Evolutionary conservation across 192 early-diverging fungal genomes (phyloP).

Genomic region (Coemansia sp.): DNA sequence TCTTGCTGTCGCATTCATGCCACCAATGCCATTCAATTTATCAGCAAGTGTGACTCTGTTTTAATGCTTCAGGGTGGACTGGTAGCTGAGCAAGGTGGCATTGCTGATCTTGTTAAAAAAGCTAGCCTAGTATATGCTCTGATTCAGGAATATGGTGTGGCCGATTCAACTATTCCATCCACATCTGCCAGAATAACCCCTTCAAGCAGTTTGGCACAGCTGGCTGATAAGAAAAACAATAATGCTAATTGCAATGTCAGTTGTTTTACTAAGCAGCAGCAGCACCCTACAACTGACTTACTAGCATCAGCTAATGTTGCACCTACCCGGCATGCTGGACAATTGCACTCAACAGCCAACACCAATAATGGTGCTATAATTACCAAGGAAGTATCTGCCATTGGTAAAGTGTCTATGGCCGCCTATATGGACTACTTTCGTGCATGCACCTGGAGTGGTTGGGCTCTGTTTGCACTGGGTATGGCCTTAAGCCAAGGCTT

Average conservation of each 20-base stretch:
- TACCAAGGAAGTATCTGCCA: slow-evolving; percentile 68
- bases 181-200: too few species aligned
- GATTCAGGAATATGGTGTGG: background rate
- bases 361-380: slow-evolving; percentile 50
- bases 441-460: slow-evolving; percentile 48
- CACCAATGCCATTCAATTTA: slow-evolving; percentile 70
- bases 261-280: background rate
- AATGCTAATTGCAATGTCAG: too few species aligned
- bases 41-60: slow-evolving; percentile 46
- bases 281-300: slow-evolving; percentile 34
- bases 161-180: background rate
- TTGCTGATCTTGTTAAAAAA: slow-evolving; percentile 27
- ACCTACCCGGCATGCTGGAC: slow-evolving; percentile 24
- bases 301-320: slow-evolving; percentile 53
- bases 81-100: slow-evolving; percentile 65
- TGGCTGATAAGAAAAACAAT: too few species aligned
- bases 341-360: background rate
- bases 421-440: slow-evolving; percentile 79
- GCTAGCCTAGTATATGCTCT: background rate
- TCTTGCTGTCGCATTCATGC: slow-evolving; percentile 65
- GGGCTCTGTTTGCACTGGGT: slow-evolving; percentile 61
- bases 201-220: too few species aligned
- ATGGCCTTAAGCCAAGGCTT: slow-evolving; percentile 53
- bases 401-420: slow-evolving; percentile 65
- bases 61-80: slow-evolving; percentile 67